Base-by-base conservation (phyloP, 768 basidiomycete species). In the Filobasidium floriforme region DNA sequence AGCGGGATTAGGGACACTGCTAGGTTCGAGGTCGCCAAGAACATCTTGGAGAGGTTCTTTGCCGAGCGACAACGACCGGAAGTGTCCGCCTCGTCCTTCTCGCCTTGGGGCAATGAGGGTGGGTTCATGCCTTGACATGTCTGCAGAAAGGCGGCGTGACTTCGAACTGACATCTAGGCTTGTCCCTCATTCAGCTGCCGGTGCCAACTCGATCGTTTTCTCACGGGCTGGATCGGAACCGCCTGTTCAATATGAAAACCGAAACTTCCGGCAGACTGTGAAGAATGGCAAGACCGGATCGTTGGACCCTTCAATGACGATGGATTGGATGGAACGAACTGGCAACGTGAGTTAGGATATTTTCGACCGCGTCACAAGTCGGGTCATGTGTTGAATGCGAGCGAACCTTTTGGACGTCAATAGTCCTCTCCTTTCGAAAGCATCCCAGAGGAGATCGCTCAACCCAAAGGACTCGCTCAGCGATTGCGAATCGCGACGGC, bases 201-300 rank as follows among this genome's bases (percentile, higher is more conserved):
- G 54, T 5, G 29, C 54, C 19, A 57, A 57, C 54, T 57, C 54
- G 54, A 57, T 57, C 54, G 54, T 57, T 4, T 57, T 57, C 54
- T 24, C 7, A 2, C 15, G 54, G 54, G 26, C 29, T 24, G 46
- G 46, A 24, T 19, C 18, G 6, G 54, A 57, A 28, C 24, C 26
- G 22, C 54, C 54, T 7, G 54, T 57, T 7, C 54, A 57, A 15
- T 57, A 57, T 24, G 54, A 57, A 24, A 57, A 57, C 24, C 54
- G 54, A 22, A 57, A 57, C 26, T 57, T 57, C 29, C 2, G 54
- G 29, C 24, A 18, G 46, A 51, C 24, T 12, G 54, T 57, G 7
- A 57, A 57, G 54, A 57, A 57, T 32, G 54, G 54, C 24, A 57
- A 57, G 54, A 57, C 54, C 26, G 54, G 54, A 15, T 57, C 54